Conservation (phyloP, 2,329 filamentous ascomycete genomes). For the Colletotrichum magnum region DNA sequence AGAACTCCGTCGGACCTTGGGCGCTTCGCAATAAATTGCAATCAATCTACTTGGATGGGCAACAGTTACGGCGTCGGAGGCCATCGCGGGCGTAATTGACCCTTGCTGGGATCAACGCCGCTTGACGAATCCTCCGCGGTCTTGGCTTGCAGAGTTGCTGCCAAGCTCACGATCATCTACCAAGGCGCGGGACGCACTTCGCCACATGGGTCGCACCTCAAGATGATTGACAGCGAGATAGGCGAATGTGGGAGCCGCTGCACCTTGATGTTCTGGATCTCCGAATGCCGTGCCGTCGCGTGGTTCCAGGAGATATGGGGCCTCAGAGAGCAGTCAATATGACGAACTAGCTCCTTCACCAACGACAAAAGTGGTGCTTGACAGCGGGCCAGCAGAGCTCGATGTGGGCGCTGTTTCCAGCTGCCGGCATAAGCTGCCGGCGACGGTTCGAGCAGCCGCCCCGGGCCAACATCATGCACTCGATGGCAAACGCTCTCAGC, state of each 20-base stretch:
- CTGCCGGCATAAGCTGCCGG: constrained; percentile 23
- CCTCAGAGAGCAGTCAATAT: constrained; percentile 8
- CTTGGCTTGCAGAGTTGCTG: constrained; percentile 16
- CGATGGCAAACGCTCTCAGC: constrained; percentile 4
- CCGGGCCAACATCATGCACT: constrained; percentile 13
- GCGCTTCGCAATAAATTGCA: not conserved
- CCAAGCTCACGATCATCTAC: constrained; percentile 39
- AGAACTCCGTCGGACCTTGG: not conserved
- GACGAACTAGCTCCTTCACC: constrained; percentile 31
- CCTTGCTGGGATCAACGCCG: constrained; percentile 33
- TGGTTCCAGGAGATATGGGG: not conserved
- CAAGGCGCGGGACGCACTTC: constrained; percentile 17
- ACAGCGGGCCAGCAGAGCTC: not conserved
- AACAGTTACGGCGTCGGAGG: not conserved
- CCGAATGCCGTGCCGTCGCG: constrained; percentile 1
- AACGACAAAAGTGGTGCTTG: constrained; percentile 1
- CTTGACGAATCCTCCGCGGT: constrained; percentile 29
- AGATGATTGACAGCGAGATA: constrained; percentile 2
- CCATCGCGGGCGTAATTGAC: constrained; percentile 1
- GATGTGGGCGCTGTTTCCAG: constrained; percentile 18
- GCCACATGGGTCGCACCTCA: constrained; percentile 15
- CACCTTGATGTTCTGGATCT: not conserved
- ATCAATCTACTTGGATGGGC: constrained; percentile 7
- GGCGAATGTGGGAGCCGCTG: constrained; percentile 11
- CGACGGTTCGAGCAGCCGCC: constrained; percentile 5